Percentiles rank a stretch among this genome's conserved stretches.
Conservation (phyloP, 139 green algal species). For the Chlorella vulgaris region DNA sequence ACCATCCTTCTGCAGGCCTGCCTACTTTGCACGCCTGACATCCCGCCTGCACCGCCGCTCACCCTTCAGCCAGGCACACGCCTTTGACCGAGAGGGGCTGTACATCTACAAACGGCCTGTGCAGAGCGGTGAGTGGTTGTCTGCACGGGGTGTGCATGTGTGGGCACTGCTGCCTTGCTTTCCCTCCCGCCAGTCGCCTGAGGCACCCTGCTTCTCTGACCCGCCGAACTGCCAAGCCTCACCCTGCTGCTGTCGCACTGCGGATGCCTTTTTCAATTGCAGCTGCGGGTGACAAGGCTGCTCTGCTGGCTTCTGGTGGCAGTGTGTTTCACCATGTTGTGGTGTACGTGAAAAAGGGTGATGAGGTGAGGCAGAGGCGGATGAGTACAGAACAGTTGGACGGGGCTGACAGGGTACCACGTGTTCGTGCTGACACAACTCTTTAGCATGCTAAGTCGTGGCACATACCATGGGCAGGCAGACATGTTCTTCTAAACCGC, state of each 20-base stretch:
- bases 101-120: slow-evolving; percentile 57
- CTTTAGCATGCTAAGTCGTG: too few relatives aligned
- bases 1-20: not conserved
- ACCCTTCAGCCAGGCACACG: not conserved
- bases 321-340: slow-evolving; percentile 54
- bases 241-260: not conserved
- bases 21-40: slow-evolving; percentile 6
- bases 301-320: slow-evolving; percentile 41
- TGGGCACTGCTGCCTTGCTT: too few relatives aligned
- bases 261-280: not conserved
- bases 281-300: not conserved
- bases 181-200: too few relatives aligned
- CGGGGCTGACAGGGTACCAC: not conserved
- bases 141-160: not conserved
- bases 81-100: slow-evolving; percentile 42
- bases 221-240: too few relatives aligned
- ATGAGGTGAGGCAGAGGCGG: not conserved
- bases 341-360: slow-evolving; percentile 44
- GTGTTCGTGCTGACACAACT: too few relatives aligned
- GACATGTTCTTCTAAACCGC: too few relatives aligned
- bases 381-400: not conserved
- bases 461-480: too few relatives aligned
- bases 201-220: too few relatives aligned
- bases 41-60: not conserved
- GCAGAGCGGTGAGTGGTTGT: not conserved